Evolutionary conservation across 2,329 filamentous ascomycete species (phyloP).

Genomic region (Thelonectria blattea): DNA sequence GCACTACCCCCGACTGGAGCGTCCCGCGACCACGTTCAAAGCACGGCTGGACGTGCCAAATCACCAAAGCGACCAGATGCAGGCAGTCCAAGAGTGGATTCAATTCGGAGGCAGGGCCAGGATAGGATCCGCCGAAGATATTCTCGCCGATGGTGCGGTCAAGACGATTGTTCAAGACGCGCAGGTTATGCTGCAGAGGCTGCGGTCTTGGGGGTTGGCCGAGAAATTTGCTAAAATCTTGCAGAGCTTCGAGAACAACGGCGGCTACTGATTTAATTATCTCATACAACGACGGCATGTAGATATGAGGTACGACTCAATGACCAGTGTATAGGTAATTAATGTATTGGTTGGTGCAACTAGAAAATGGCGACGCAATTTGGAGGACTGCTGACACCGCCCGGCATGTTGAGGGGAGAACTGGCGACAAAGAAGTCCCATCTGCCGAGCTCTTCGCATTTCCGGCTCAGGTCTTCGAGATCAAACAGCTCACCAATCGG

Average conservation of each 20-base stretch:
- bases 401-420: slow-evolving; percentile 53
- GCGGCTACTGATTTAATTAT: not conserved
- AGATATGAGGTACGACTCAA: not conserved
- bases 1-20: slow-evolving; percentile 26
- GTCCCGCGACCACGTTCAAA: not conserved
- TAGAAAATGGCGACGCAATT: slow-evolving; percentile 52
- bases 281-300: not conserved
- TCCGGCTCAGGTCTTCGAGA: slow-evolving; percentile 45
- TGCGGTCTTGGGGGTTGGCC: slow-evolving; percentile 37
- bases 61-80: slow-evolving; percentile 13
- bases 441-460: slow-evolving; percentile 56
- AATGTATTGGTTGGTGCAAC: not conserved
- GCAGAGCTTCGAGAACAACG: slow-evolving; percentile 21
- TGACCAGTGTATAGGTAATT: not conserved
- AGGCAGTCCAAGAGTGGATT: slow-evolving; percentile 32
- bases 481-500: slow-evolving; percentile 46
- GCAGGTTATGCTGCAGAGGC: slow-evolving; percentile 31
- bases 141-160: slow-evolving; percentile 25
- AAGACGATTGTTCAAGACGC: slow-evolving; percentile 34
- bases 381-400: slow-evolving; percentile 52
- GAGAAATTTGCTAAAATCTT: slow-evolving; percentile 40
- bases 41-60: slow-evolving; percentile 31
- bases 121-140: slow-evolving; percentile 33
- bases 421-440: slow-evolving; percentile 57
- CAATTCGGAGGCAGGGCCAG: slow-evolving; percentile 33